Conservation (phyloP, 257 asterid genomes). For the Solanum chilense region DNA sequence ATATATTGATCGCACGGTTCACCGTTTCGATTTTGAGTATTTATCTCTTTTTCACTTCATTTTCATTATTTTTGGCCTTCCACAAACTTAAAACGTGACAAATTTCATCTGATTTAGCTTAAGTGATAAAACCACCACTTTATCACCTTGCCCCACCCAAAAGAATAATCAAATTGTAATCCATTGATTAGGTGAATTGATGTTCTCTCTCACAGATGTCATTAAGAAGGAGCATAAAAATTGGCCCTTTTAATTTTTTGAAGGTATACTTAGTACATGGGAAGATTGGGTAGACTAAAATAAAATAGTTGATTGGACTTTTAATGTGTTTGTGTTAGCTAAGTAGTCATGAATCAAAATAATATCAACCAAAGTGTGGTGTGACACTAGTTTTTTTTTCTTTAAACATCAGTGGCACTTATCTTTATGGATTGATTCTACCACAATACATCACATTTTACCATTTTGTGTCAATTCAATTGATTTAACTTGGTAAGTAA, state of each 20-base stretch:
- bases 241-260: neutral
- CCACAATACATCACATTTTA: neutral
- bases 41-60: no score
- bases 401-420: neutral
- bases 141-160: neutral
- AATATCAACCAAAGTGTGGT: neutral
- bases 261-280: neutral
- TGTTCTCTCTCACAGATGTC: neutral
- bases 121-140: neutral
- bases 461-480: neutral
- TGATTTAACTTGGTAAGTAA: neutral
- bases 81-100: no score
- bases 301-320: neutral
- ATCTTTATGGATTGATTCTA: neutral
- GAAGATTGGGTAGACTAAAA: neutral
- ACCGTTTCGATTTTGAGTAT: no score
- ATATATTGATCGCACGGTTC: no score
- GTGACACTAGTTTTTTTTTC: neutral
- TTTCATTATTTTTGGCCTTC: no score
- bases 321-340: neutral
- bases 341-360: neutral
- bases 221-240: neutral
- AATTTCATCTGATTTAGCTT: neutral
- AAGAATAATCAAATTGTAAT: neutral
- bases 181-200: neutral